These are phyloP conservation scores for Plantago ovata DNA, from an alignment of 257 asterid species.

Conservation along the genomic window DNA sequence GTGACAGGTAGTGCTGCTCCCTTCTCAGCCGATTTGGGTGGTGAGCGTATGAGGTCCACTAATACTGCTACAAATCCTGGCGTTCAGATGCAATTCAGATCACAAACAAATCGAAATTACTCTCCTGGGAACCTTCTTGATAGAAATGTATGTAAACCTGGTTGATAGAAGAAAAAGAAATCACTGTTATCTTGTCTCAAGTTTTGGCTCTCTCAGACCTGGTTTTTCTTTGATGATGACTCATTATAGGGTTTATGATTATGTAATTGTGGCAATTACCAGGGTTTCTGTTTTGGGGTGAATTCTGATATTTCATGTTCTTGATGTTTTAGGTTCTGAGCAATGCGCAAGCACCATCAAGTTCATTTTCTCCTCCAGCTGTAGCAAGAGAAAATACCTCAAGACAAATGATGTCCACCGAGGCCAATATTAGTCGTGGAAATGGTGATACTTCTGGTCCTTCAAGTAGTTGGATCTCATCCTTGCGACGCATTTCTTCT, in stretches of 20 bases:
- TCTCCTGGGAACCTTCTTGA: constrained; percentile 55
- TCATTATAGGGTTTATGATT: not conserved
- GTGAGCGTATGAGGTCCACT: constrained; percentile 55
- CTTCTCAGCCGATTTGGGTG: constrained; percentile 44
- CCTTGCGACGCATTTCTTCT: constrained; percentile 86
- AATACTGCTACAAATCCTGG: constrained; percentile 51
- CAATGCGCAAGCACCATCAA: constrained; percentile 52
- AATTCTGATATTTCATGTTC: constrained; percentile 11
- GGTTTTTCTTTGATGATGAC: not conserved
- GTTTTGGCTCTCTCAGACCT: too few relatives aligned
- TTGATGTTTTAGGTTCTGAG: constrained; percentile 45
- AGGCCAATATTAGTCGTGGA: constrained; percentile 57
- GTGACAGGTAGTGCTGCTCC: constrained; percentile 48
- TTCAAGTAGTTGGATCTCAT: constrained; percentile 89
- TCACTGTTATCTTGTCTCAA: too few relatives aligned
- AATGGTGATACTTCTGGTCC: constrained; percentile 62
- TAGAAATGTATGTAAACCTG: constrained; percentile 48
- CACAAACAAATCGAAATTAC: constrained; percentile 57
- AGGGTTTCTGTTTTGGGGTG: constrained; percentile 2
- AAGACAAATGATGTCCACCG: constrained; percentile 53
- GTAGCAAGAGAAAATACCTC: constrained; percentile 55
- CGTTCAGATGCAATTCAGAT: constrained; percentile 68
- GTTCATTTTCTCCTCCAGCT: constrained; percentile 62
- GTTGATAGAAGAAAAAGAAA: too few relatives aligned
- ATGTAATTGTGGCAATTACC: not conserved